phyloP scores from a whole-genome alignment of 805 yeast species.

The Spathaspora girioi region DNA sequence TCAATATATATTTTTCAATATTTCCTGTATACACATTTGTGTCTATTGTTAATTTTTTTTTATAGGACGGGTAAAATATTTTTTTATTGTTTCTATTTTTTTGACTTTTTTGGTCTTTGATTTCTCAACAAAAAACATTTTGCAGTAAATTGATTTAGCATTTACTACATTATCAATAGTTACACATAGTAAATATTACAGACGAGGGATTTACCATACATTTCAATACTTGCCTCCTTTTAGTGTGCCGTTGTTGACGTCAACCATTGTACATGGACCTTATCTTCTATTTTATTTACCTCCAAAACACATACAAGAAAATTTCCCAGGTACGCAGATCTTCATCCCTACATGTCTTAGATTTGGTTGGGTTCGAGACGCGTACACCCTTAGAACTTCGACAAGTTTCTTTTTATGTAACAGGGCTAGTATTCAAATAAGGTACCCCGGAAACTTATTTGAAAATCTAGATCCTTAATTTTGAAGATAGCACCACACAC shows the following conservation, averaged over 20 bases:
- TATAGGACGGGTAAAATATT: neutral
- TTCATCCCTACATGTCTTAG: too few species aligned
- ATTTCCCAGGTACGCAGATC: too few species aligned
- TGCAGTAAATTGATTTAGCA: neutral
- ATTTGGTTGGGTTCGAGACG: too few species aligned
- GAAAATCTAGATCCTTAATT: too few species aligned
- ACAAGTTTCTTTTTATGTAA: neutral
- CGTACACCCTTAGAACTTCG: too few species aligned
- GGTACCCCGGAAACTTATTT: neutral
- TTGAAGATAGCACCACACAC: too few species aligned
- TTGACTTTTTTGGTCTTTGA: neutral
- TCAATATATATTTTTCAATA: neutral
- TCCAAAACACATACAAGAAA: neutral
- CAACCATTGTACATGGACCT: neutral
- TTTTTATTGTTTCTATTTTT: neutral
- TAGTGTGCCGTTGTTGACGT: neutral
- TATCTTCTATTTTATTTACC: neutral
- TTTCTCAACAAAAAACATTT: neutral
- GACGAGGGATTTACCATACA: too few species aligned
- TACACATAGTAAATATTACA: neutral
- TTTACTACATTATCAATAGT: neutral
- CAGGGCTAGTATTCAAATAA: neutral
- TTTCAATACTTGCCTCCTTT: neutral
- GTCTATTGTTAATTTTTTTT: neutral
- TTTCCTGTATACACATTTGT: neutral